These are phyloP conservation scores for Paecilomyces dactylethromorphus DNA, from an alignment of 2,329 filamentous ascomycete species.

Conservation along the genomic window DNA sequence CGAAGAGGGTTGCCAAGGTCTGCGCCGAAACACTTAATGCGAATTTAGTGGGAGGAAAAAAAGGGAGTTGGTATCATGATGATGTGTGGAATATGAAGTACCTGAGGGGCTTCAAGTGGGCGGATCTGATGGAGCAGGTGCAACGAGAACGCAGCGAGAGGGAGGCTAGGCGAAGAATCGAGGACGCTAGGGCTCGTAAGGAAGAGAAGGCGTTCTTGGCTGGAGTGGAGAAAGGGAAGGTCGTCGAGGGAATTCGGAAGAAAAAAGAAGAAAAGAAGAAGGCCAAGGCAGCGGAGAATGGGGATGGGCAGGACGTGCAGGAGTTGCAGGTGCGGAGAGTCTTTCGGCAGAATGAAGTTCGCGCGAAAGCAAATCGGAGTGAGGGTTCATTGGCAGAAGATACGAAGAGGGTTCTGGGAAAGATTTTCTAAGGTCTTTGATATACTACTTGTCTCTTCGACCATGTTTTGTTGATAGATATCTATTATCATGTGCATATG, in stretches of 20 bases:
- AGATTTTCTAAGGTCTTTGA: slow-evolving; percentile 34
- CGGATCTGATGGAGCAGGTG: slow-evolving; percentile 39
- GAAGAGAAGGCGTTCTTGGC: slow-evolving; percentile 39
- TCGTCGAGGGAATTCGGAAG: slow-evolving; percentile 37
- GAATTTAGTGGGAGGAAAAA: slow-evolving; percentile 35
- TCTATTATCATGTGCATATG: background rate
- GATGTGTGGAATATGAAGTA: slow-evolving; percentile 44
- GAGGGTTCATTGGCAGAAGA: slow-evolving; percentile 26
- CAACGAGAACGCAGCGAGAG: slow-evolving; percentile 36
- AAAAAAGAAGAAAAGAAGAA: slow-evolving; percentile 37
- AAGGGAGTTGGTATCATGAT: slow-evolving; percentile 41
- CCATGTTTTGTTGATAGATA: background rate
- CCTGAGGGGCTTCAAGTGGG: slow-evolving; percentile 36
- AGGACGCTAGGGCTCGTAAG: slow-evolving; percentile 35
- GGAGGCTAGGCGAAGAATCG: slow-evolving; percentile 35
- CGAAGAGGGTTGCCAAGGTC: slow-evolving; percentile 38
- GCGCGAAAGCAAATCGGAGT: slow-evolving; percentile 19
- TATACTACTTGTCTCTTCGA: background rate
- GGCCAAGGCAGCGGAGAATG: slow-evolving; percentile 16
- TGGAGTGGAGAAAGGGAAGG: slow-evolving; percentile 35
- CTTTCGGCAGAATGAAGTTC: slow-evolving; percentile 38
- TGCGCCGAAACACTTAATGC: slow-evolving; percentile 42
- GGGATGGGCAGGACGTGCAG: slow-evolving; percentile 6
- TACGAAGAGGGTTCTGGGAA: slow-evolving; percentile 38
- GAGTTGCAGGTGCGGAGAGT: slow-evolving; percentile 23